These are phyloP conservation scores for Rhodotorula mucilaginosa DNA, from an alignment of 1,284 basidiomycete species.

Conservation along the genomic window DNA sequence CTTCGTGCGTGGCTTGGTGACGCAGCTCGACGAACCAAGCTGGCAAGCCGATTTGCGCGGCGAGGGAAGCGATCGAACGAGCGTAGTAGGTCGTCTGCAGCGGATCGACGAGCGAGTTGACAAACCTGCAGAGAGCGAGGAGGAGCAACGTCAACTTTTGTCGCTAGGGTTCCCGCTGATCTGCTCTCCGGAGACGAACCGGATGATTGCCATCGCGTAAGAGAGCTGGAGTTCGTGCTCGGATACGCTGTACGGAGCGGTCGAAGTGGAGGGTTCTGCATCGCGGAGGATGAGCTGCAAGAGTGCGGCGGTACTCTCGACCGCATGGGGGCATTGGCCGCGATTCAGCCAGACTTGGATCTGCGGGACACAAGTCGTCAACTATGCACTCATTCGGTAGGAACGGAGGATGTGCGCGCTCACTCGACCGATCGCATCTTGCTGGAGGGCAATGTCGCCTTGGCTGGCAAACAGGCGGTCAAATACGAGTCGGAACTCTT, in stretches of 20 bases:
- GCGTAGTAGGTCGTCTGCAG: conserved; percentile 83
- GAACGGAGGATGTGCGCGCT: background rate
- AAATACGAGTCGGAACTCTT: conserved; percentile 77
- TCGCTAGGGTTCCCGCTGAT: too few species aligned
- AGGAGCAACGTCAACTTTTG: background rate
- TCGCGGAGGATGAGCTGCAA: conserved; percentile 38
- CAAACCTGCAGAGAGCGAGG: conserved; percentile 55
- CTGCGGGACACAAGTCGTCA: conserved; percentile 11
- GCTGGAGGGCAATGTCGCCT: conserved; percentile 59
- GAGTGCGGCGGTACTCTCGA: conserved; percentile 40
- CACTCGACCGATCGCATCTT: conserved; percentile 62
- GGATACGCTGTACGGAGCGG: conserved; percentile 4
- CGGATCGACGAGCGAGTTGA: conserved; percentile 93
- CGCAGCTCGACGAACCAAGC: conserved; percentile 88
- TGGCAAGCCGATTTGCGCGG: conserved; percentile 79
- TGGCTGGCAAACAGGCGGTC: conserved; percentile 73
- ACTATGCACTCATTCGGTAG: background rate
- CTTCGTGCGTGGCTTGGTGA: conserved; percentile 94
- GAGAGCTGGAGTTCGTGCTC: conserved; percentile 54
- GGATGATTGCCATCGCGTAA: conserved; percentile 65
- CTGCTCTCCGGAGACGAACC: conserved; percentile 46
- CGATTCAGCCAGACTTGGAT: conserved; percentile 42
- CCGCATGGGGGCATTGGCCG: conserved; percentile 41
- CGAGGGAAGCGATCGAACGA: conserved; percentile 83
- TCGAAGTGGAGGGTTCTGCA: conserved; percentile 11